Percentiles rank a stretch among this genome's conserved stretches.
These are phyloP conservation scores for Phytopythium boreale DNA, from an alignment of 352 stramenopile genomes.

Conservation along the genomic window DNA sequence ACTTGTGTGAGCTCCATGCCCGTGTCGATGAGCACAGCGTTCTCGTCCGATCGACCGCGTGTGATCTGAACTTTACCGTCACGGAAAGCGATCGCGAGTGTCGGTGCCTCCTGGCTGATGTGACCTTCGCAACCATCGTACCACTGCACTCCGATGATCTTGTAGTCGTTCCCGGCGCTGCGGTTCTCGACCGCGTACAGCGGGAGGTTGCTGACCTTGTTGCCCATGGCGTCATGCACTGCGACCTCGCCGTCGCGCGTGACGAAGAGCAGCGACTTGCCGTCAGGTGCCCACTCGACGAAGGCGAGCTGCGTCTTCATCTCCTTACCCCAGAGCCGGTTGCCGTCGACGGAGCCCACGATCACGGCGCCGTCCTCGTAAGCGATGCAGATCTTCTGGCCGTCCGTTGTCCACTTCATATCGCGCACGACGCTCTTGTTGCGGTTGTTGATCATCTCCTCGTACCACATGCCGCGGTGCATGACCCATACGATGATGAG, in stretches of 20 bases:
- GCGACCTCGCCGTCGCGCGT: slow-evolving; percentile 81
- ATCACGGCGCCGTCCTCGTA: slow-evolving; percentile 95
- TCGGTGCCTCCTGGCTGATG: slow-evolving; percentile 85
- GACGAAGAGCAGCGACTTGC: slow-evolving; percentile 87
- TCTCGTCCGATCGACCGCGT: slow-evolving; percentile 80
- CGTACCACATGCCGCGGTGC: slow-evolving; percentile 92
- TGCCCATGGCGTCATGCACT: slow-evolving; percentile 86
- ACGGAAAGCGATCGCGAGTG: slow-evolving; percentile 89
- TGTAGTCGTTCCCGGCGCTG: slow-evolving; percentile 44
- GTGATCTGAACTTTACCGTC: slow-evolving; percentile 92
- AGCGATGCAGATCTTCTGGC: slow-evolving; percentile 94
- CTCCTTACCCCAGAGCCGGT: slow-evolving; percentile 93
- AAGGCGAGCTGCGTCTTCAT: slow-evolving; percentile 90
- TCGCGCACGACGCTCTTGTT: slow-evolving; percentile 93
- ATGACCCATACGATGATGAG: slow-evolving; percentile 97
- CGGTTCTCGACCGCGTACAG: slow-evolving; percentile 71
- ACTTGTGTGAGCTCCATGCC: slow-evolving; percentile 82
- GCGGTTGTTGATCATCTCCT: slow-evolving; percentile 97
- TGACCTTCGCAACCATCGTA: slow-evolving; percentile 88
- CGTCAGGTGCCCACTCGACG: slow-evolving; percentile 93
- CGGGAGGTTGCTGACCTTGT: slow-evolving; percentile 78
- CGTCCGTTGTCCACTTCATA: slow-evolving; percentile 95
- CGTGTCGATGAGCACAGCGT: slow-evolving; percentile 89
- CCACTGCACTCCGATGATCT: slow-evolving; percentile 82
- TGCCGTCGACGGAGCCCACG: slow-evolving; percentile 92